phyloP scores from a whole-genome alignment of 2,329 filamentous ascomycete species.

The Fusarium sp. region DNA sequence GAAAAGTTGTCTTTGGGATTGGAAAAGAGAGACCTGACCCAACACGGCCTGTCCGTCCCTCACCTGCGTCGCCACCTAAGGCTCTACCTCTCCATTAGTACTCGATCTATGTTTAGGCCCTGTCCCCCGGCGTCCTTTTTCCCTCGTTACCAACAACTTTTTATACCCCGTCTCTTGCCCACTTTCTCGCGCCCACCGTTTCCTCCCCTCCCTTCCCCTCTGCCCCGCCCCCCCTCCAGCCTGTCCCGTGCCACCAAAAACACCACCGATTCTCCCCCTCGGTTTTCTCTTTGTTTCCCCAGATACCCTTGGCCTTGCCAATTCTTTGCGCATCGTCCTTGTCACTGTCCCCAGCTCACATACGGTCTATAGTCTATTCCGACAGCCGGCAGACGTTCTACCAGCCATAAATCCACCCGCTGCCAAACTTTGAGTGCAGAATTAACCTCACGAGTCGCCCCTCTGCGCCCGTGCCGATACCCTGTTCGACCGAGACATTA shows the following conservation, averaged over 20 bases:
- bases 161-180: constrained; percentile 45
- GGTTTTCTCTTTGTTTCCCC: constrained; percentile 46
- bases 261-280: constrained; percentile 43
- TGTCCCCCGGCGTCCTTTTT: constrained; percentile 34
- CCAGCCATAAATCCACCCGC: constrained; percentile 10
- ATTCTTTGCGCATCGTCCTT: constrained; percentile 35
- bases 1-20: constrained; percentile 7
- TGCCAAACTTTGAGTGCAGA: constrained; percentile 25
- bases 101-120: constrained; percentile 40
- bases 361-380: constrained; percentile 33
- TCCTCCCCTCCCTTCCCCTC: constrained; percentile 25
- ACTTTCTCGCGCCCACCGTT: constrained; percentile 40
- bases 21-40: constrained; percentile 23
- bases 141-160: constrained; percentile 40
- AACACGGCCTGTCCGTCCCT: constrained; percentile 31
- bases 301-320: constrained; percentile 44
- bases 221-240: constrained; percentile 40
- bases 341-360: constrained; percentile 38
- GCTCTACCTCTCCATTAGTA: constrained; percentile 33
- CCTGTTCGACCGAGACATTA: constrained; percentile 40
- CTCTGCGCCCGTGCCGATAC: constrained; percentile 36
- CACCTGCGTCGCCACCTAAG: constrained; percentile 40
- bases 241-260: constrained; percentile 45
- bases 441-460: constrained; percentile 36
- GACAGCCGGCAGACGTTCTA: constrained; percentile 18